phyloP scores from a whole-genome alignment of 495 filamentous ascomycete genomes.

The Penicillium daleae region DNA sequence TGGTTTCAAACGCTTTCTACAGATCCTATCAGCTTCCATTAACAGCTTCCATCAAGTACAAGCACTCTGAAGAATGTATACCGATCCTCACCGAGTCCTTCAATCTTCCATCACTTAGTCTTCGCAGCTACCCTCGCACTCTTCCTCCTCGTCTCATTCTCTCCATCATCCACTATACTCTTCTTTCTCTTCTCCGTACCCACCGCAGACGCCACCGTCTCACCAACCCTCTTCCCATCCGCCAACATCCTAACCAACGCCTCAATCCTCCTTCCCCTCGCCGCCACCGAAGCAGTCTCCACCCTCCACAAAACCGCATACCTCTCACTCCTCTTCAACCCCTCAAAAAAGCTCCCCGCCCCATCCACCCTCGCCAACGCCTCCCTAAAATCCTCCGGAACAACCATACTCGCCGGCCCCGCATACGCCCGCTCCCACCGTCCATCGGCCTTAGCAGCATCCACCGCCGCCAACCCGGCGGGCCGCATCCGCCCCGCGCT shows the following conservation, averaged over 20 bases:
- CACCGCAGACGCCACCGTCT: not conserved
- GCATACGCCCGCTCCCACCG: conserved; percentile 60
- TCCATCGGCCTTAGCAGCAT: conserved; percentile 58
- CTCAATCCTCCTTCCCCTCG: conserved; percentile 26
- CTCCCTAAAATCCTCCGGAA: conserved; percentile 48
- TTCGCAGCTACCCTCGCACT: not conserved
- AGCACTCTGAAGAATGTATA: too few species aligned
- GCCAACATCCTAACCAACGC: conserved; percentile 28
- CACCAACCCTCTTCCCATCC: conserved; percentile 15
- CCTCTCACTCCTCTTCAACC: conserved; percentile 44
- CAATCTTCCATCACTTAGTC: not conserved
- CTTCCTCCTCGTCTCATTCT: not conserved
- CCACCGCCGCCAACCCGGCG: conserved; percentile 50
- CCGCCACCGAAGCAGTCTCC: conserved; percentile 35
- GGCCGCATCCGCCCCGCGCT: conserved; percentile 50
- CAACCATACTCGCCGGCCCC: conserved; percentile 43
- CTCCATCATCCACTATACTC: not conserved
- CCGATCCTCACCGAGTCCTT: not conserved
- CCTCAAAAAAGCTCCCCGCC: conserved; percentile 44
- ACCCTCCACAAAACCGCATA: conserved; percentile 49
- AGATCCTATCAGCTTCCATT: not conserved
- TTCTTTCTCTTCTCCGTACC: conserved; percentile 9
- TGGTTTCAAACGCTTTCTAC: not conserved
- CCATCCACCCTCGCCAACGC: conserved; percentile 33
- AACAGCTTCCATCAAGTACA: not conserved